phyloP scores from a whole-genome alignment of 2,329 filamentous ascomycete species.

The Tympanopsis confertula region DNA sequence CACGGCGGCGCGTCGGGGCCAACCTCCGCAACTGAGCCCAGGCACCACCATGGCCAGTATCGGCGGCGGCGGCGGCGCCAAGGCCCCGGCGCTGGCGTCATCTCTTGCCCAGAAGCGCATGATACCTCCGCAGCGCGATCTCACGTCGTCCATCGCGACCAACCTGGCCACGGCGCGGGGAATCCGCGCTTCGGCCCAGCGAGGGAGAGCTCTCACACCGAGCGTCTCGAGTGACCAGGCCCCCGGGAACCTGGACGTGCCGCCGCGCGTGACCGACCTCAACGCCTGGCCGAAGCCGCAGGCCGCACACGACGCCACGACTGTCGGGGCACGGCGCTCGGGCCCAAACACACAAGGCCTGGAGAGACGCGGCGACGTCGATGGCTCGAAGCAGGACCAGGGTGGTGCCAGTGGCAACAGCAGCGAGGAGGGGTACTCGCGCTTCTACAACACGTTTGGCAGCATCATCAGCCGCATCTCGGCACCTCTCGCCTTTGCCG shows the following conservation, averaged over 20 bases:
- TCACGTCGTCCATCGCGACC: conserved; percentile 74
- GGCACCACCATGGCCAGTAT: background rate
- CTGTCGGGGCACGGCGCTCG: conserved; percentile 3
- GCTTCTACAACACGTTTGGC: conserved; percentile 87
- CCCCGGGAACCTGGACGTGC: conserved; percentile 55
- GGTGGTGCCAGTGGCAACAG: conserved; percentile 7
- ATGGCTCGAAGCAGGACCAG: conserved; percentile 17
- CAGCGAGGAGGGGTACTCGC: conserved; percentile 70
- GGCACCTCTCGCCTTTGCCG: conserved; percentile 83
- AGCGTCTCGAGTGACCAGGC: conserved; percentile 65
- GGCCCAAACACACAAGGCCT: conserved; percentile 12
- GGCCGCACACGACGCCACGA: conserved; percentile 29
- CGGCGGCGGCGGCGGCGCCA: background rate
- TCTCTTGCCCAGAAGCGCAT: conserved; percentile 27
- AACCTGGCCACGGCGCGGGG: conserved; percentile 79
- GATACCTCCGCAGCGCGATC: conserved; percentile 50
- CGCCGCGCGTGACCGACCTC: conserved; percentile 34
- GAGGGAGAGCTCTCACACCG: conserved; percentile 58
- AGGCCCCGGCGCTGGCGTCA: conserved; percentile 12
- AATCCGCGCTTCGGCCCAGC: conserved; percentile 54
- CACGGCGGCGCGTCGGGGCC: background rate
- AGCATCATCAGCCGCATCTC: conserved; percentile 80
- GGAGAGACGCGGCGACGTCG: conserved; percentile 8
- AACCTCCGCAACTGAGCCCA: conserved; percentile 5
- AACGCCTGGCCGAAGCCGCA: conserved; percentile 38